These are phyloP conservation scores for Eucalyptus leucophloia DNA, from an alignment of 345 rosid species.

Conservation along the genomic window DNA sequence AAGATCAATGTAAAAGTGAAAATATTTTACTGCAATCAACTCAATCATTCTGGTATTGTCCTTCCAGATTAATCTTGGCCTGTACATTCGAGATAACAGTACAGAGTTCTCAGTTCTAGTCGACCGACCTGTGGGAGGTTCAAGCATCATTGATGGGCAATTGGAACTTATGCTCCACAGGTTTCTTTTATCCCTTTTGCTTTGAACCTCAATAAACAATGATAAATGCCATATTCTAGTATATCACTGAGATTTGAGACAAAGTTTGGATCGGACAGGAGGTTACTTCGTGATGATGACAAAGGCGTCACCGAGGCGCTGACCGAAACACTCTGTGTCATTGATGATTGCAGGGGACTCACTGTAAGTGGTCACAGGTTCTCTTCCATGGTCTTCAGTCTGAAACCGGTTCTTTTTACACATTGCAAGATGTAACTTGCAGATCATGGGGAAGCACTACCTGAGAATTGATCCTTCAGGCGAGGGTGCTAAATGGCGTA, in stretches of 20 bases:
- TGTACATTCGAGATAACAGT: slow-evolving; percentile 50
- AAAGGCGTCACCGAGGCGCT: slow-evolving; percentile 74
- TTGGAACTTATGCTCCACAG: slow-evolving; percentile 94
- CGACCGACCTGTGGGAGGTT: slow-evolving; percentile 82
- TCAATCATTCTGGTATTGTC: not conserved
- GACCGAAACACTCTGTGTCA: slow-evolving; percentile 77
- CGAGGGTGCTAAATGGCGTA: slow-evolving; percentile 89
- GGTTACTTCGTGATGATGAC: slow-evolving; percentile 79
- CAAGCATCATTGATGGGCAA: slow-evolving; percentile 80
- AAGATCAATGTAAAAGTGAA: not conserved
- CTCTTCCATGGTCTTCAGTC: not conserved
- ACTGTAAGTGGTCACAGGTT: slow-evolving; percentile 28
- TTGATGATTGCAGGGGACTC: slow-evolving; percentile 57
- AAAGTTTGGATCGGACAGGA: slow-evolving; percentile 23
- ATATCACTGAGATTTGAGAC: not conserved
- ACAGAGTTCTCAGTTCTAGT: slow-evolving; percentile 84
- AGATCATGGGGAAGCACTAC: slow-evolving; percentile 89
- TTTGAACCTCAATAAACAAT: not conserved
- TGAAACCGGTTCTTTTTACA: not conserved
- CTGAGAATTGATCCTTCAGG: slow-evolving; percentile 71
- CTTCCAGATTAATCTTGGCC: slow-evolving; percentile 80
- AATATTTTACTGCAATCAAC: not conserved
- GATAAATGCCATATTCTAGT: not conserved
- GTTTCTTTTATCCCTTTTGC: slow-evolving; percentile 9
- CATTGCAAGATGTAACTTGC: not conserved